Evolutionary conservation across 192 early-diverging fungal genomes (phyloP).

Genomic region (Globomyces pollinis-pini): DNA sequence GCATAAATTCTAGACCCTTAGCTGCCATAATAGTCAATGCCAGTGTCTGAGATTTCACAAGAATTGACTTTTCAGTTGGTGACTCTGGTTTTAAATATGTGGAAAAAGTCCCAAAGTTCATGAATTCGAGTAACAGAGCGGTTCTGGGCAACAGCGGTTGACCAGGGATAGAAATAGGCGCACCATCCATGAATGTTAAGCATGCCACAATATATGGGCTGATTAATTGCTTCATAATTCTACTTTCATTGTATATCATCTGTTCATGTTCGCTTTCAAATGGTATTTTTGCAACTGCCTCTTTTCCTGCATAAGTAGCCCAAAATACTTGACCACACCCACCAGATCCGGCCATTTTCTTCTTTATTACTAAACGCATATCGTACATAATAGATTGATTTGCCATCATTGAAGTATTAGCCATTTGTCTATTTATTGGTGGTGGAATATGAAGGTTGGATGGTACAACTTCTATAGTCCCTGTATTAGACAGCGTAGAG

Average conservation of each 20-base stretch:
- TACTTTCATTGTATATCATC: slow-evolving; percentile 1
- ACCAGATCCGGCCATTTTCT: slow-evolving; percentile 1
- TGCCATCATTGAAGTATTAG: too few species aligned
- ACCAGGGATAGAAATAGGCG: not conserved
- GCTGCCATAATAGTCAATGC: not conserved
- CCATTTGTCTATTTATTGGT: too few species aligned
- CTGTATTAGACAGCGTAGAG: too few species aligned
- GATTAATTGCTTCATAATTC: not conserved
- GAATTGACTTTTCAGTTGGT: too few species aligned
- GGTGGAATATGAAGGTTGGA: too few species aligned
- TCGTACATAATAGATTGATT: too few species aligned
- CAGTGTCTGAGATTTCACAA: too few species aligned
- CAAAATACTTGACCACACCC: slow-evolving; percentile 9
- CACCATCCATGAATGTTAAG: not conserved
- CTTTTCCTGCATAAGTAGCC: slow-evolving; percentile 1
- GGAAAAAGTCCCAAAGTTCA: too few species aligned
- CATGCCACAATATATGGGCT: not conserved
- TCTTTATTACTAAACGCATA: too few species aligned
- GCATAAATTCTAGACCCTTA: not conserved
- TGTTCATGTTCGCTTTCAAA: not conserved
- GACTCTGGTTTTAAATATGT: too few species aligned
- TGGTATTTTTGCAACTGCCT: slow-evolving; percentile 5
- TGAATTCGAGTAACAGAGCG: slow-evolving; percentile 3
- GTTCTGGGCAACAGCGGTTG: not conserved
- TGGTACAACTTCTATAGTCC: too few species aligned